Evolutionary conservation across 768 basidiomycete genomes (phyloP).

Genomic region (Agaricus subrufescens): DNA sequence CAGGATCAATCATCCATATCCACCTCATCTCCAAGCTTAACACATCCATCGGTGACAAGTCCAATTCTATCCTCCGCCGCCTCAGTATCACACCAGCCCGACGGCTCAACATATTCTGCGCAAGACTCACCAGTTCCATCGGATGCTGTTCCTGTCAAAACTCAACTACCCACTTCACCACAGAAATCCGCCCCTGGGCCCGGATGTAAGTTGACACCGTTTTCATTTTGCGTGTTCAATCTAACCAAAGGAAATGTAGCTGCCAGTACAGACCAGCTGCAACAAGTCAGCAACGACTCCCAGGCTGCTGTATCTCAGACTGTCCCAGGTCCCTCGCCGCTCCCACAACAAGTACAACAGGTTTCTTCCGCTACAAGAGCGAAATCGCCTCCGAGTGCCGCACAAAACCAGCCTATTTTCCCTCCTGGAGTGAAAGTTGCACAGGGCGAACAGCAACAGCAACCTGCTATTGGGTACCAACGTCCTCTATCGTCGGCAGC

Average conservation of each 20-base stretch:
- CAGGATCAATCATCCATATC: constrained; percentile 39
- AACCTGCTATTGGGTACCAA: constrained; percentile 31
- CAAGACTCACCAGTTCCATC: constrained; percentile 72
- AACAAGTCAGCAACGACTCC: constrained; percentile 12
- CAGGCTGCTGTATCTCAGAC: constrained; percentile 24
- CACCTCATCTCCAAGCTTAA: constrained; percentile 75
- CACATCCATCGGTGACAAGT: constrained; percentile 80
- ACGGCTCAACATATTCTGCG: constrained; percentile 66
- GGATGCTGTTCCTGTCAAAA: constrained; percentile 47
- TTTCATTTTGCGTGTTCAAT: constrained; percentile 10
- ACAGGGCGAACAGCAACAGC: constrained; percentile 35
- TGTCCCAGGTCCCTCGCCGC: constrained; percentile 31
- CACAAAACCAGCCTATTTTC: constrained; percentile 54
- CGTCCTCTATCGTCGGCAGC: constrained; percentile 53
- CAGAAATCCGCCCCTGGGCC: constrained; percentile 34
- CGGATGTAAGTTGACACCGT: constrained; percentile 39
- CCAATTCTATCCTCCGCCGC: constrained; percentile 79
- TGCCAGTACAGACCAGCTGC: background rate
- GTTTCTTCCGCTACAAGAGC: constrained; percentile 17
- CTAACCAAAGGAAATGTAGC: constrained; percentile 24
- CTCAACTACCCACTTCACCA: constrained; percentile 59
- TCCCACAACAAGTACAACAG: constrained; percentile 40
- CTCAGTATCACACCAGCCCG: constrained; percentile 58
- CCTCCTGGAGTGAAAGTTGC: constrained; percentile 66
- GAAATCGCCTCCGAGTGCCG: constrained; percentile 33